These are phyloP conservation scores for Seminavis robusta DNA, from an alignment of 108 stramenopile genomes.

Conservation along the genomic window DNA sequence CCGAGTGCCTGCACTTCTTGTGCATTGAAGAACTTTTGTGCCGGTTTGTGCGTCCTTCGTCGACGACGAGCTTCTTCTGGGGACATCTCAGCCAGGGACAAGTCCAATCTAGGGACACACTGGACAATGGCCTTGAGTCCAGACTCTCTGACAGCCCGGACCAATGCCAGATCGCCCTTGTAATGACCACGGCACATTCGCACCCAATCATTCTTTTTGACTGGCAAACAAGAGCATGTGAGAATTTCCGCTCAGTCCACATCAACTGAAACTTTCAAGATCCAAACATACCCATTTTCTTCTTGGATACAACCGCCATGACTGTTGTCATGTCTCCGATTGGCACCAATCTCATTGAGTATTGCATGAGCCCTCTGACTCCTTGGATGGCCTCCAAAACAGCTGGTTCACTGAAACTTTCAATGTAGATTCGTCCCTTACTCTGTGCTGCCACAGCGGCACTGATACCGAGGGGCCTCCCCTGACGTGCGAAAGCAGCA, in stretches of 20 bases:
- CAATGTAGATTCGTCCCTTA: conserved; percentile 92
- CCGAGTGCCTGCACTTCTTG: conserved; percentile 80
- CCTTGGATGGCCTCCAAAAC: conserved; percentile 90
- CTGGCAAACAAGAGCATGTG: conserved; percentile 24
- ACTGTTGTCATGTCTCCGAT: conserved; percentile 96
- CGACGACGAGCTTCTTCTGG: conserved; percentile 82
- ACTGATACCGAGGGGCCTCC: conserved; percentile 79
- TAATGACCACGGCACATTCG: conserved; percentile 91
- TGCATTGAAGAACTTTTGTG: conserved; percentile 92
- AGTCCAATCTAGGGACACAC: conserved; percentile 92
- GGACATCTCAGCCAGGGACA: conserved; percentile 60
- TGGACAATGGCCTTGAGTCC: conserved; percentile 91
- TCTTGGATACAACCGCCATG: conserved; percentile 85
- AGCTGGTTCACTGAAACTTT: conserved; percentile 88
- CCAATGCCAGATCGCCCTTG: conserved; percentile 95
- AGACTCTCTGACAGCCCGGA: conserved; percentile 85
- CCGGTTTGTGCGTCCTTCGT: conserved; percentile 75
- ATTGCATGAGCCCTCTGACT: conserved; percentile 78
- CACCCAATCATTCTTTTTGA: conserved; percentile 94
- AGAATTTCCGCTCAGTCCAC: background rate
- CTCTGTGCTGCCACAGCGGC: conserved; percentile 85
- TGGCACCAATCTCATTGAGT: conserved; percentile 84
- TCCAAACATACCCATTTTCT: conserved; percentile 71
- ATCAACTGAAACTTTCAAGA: conserved; percentile 1
- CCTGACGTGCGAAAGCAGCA: conserved; percentile 72